A percentile compares a stretch with the other conserved stretches of the same genome.
These are phyloP conservation scores for Akanthomyces lecanii DNA, from an alignment of 2,329 filamentous ascomycete genomes.

Conservation along the genomic window DNA sequence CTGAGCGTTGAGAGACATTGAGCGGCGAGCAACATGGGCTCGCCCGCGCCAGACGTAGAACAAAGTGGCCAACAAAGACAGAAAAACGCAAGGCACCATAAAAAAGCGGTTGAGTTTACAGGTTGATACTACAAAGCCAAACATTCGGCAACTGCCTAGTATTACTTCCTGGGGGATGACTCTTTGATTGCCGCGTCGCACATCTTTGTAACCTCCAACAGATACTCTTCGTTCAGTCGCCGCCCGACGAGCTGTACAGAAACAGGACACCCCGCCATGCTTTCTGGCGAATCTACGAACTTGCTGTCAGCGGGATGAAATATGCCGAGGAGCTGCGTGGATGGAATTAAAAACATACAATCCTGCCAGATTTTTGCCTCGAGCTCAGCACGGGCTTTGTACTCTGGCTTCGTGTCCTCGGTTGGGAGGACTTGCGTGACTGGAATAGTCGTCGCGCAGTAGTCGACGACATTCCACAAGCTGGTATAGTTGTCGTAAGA, in stretches of 20 bases:
- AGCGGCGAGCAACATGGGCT: too few relatives aligned
- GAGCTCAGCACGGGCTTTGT: background rate
- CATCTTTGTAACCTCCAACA: background rate
- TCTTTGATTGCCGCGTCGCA: background rate
- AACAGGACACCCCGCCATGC: background rate
- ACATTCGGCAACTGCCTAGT: too few relatives aligned
- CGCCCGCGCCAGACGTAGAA: too few relatives aligned
- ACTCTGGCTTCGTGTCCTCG: background rate
- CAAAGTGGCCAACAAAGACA: too few relatives aligned
- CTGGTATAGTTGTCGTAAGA: conserved; percentile 9
- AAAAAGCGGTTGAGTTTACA: too few relatives aligned
- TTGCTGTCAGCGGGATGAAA: background rate
- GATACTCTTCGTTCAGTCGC: background rate
- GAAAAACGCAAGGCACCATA: too few relatives aligned
- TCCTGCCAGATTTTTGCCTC: background rate
- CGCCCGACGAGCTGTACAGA: background rate
- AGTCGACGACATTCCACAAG: conserved; percentile 5
- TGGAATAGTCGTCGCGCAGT: conserved; percentile 1
- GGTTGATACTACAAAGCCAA: too few relatives aligned
- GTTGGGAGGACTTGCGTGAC: background rate
- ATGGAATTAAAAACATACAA: background rate
- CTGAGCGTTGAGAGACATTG: too few relatives aligned
- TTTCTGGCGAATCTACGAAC: background rate
- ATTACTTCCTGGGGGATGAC: background rate
- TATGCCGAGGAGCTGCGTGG: too few relatives aligned